Evolutionary conservation across 2,329 filamentous ascomycete species (phyloP), one percentile per base, ranked within the genome.

Genomic region (Knufia fluminis): DNA sequence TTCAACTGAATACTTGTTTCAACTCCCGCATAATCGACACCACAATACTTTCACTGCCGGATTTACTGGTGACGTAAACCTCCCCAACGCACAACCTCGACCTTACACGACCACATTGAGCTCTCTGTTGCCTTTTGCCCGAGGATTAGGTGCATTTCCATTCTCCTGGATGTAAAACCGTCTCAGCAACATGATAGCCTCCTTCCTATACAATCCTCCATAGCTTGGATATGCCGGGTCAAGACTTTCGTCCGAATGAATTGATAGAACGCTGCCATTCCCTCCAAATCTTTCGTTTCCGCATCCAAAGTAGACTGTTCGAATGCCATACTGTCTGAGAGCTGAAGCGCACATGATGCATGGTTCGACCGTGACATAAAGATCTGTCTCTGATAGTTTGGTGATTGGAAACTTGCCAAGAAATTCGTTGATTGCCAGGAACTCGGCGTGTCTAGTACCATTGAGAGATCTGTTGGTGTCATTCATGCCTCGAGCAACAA

Each of bases 161-260:
- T 98, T 98, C 68, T 98, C 90, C 68, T 98, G 92, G 26, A 98
- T 86, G 66, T 98, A 98, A 68, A 98, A 98, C 52, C 91, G 82
- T 55, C 94, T 78, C 57, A 98, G 74, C 57, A 98, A 69, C 66
- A 91, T 90, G 52, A 98, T 94, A 3, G 92, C 91, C 63, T 97
- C 91, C 61, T 95, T 86, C 41, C 88, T 80, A 60, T 88, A 87
- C 72, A 94, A 83, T 1, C 90, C 91, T 33, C 90, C 88, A 63
- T 89, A 83, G 50, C 88, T 88, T 40, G 85, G 82, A 64, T 86
- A 96, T 3, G 86, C 81, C 8, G 73, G 74, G 64, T 95, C 89
- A 40, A 94, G 78, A 55, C 83, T 43, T 48, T 51, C 45, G 31
- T 53, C 41, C 19, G 50, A 50, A 32, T 50, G 35, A 40, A 67